Conservation (phyloP, 371 early-diverging fungal species). For the Sanchytrium tribonematis region DNA sequence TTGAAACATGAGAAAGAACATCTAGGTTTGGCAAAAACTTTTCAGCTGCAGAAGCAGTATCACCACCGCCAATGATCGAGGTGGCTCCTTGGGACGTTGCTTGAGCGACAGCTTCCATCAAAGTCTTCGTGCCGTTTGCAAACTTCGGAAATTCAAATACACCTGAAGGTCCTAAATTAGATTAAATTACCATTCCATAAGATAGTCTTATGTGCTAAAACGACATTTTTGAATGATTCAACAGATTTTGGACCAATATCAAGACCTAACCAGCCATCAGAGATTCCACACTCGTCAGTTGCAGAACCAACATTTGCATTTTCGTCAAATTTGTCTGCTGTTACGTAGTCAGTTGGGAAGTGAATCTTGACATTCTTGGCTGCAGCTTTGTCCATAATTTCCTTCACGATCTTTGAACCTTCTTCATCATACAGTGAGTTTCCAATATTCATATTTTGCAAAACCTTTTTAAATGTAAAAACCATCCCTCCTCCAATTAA, state of each 20-base stretch:
- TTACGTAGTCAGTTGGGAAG: conserved; percentile 69
- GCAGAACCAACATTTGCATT: conserved; percentile 45
- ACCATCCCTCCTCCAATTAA: conserved; percentile 95
- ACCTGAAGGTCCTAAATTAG: conserved; percentile 40
- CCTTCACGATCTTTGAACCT: conserved; percentile 54
- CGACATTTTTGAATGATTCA: conserved; percentile 35
- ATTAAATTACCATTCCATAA: conserved; percentile 69
- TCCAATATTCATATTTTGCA: conserved; percentile 64
- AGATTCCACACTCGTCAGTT: conserved; percentile 62
- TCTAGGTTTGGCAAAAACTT: conserved; percentile 43
- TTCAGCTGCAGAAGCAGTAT: conserved; percentile 88
- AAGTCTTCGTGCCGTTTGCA: conserved; percentile 53
- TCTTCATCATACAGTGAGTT: conserved; percentile 65
- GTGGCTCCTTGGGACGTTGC: conserved; percentile 44
- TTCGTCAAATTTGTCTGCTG: conserved; percentile 53
- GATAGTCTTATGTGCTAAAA: conserved; percentile 55
- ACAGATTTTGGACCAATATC: conserved; percentile 71
- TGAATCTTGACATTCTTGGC: conserved; percentile 54
- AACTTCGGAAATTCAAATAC: conserved; percentile 91
- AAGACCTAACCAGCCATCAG: conserved; percentile 68
- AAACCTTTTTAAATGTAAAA: conserved; percentile 83
- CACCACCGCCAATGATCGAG: conserved; percentile 76
- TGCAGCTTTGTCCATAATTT: conserved; percentile 55
- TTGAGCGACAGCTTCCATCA: conserved; percentile 52
- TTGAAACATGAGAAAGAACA: conserved; percentile 77